Percentiles rank a stretch among this genome's conserved stretches.
Evolutionary conservation across 495 filamentous ascomycete genomes (phyloP).

Genomic region (Xylaria curta): DNA sequence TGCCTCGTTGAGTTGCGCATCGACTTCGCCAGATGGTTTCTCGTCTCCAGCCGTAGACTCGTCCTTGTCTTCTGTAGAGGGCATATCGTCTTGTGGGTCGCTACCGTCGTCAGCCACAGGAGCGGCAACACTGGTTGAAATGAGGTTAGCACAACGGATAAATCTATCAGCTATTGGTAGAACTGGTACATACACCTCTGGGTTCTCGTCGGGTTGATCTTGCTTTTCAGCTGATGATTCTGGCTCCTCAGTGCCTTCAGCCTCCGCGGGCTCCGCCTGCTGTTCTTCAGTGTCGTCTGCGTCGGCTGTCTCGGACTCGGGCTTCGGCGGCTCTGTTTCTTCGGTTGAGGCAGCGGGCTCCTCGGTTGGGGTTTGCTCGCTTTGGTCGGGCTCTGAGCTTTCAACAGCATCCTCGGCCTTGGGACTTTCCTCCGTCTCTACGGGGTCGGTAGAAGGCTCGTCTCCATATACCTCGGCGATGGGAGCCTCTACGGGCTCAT

Average conservation of each 20-base stretch:
- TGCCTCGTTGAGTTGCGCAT: not conserved
- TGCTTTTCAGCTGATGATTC: conserved; percentile 15
- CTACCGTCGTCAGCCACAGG: not conserved
- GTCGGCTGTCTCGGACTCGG: not conserved
- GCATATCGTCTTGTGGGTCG: not conserved
- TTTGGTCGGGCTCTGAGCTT: not conserved
- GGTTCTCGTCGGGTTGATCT: conserved; percentile 8
- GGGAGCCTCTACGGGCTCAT: not conserved
- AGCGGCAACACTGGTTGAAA: conserved; percentile 13
- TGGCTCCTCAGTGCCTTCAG: conserved; percentile 14
- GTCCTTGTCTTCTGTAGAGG: not conserved
- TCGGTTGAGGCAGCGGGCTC: not conserved
- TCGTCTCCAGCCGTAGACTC: conserved; percentile 1
- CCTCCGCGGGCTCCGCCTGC: not conserved
- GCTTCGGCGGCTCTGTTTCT: conserved; percentile 1
- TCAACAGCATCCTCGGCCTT: conserved; percentile 22
- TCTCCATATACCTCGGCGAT: not conserved
- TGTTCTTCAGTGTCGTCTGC: conserved; percentile 4
- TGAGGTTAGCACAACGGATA: not conserved
- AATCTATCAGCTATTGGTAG: not conserved
- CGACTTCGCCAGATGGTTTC: not conserved
- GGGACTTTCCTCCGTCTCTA: not conserved
- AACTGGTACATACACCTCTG: conserved; percentile 22
- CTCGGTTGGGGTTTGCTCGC: not conserved
- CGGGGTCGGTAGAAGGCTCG: not conserved